Base-by-base conservation (phyloP, 495 filamentous ascomycete species). In the Penicillium nucicola region DNA sequence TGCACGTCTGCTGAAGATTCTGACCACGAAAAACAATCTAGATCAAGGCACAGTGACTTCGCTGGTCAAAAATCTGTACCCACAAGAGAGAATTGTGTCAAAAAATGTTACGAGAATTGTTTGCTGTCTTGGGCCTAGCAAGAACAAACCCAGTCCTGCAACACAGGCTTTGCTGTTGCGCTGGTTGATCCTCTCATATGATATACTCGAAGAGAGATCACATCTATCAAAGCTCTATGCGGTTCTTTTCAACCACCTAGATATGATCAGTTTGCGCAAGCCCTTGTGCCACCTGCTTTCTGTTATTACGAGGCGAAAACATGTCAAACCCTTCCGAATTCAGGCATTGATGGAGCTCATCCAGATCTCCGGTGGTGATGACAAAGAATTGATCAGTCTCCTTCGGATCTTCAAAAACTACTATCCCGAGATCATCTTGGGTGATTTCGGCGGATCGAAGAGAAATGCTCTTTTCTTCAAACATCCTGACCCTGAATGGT, bases 381-480 rank as follows among this genome's bases (percentile, higher is more conserved):
- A 96, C 47, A 88, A 85, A 40, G 82, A 84, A 38, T 69, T 96
- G 33, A 74, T 85, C 20, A 85, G 85, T n/a, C 75, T 96, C n/a
- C 75, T 95, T 20, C 80, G 83, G 48, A 77, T 91, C 7, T 96
- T 86, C 70, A 93, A 93, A 58, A 89, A 90, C 61, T 93, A 92
- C 60, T 93, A 90, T 59, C 90, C 91, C 5, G 89, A 95, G 66
- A 85, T 95, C 41, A 86, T 95, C 50, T 70, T 92, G n/a, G 86
- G 84, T 30, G 83, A 84, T 59, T 66, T 77, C 13, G 77, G 75
- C 1, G 34, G 65, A 23, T 62, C 68, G 37, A 54, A 64, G 41
- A 57, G 69, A 59, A 56, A 65, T 56, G 62, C 55, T 3, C 45
- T 77, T 35, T 70, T 73, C 55, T 67, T 76, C 55, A 77, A 91